Base-by-base conservation (phyloP, 306 rosid species). In the Mimosa pudica region DNA sequence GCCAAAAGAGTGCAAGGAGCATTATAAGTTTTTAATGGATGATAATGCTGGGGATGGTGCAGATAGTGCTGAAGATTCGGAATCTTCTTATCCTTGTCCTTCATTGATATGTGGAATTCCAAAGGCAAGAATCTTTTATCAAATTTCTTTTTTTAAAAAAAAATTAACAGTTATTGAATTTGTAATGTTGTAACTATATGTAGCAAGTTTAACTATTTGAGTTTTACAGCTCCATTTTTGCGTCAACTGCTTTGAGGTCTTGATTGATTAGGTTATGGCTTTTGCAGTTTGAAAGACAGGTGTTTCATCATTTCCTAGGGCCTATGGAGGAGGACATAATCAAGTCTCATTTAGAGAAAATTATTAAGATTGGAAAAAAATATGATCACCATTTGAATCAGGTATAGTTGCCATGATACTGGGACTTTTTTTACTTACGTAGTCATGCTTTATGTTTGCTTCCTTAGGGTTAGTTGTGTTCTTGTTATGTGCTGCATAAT, bases 51-150 rank as follows among this genome's bases (percentile, higher is more conserved):
- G 91, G 81, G 97, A 93, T 84, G 96, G 91, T 72, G 97, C 90
- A 48, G 97, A 93, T 66, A 93, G 97, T 73, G 97, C 94, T 64
- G 97, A 93, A 88, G 97, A 93, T 86, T 93, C 96, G 18, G 97
- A 92, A 73, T 89, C 96, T 78, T 91, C 97, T 71, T 96, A 91
- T 80, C 86, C 97, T 63, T 93, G 91, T 86, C 92, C 96, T 46
- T 91, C 92, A 71, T 89, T 96, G 1, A 78, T 93, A 71, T 96
- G 92, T 3, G 96, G 97, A 66, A 93, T 91, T 83, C 97, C 97
- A 2, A 89, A 93, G 97, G 97, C 92, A 88, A 82, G 88, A 69
- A 58, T 20, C 18, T 36, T 58, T 68, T 24, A 72, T 63, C 42
- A 46, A 16, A 18, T 76, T 42, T 70, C 51, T 12, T 33, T 17